Base-by-base conservation (phyloP, 805 yeast species). In the Candida taoyuanica region DNA sequence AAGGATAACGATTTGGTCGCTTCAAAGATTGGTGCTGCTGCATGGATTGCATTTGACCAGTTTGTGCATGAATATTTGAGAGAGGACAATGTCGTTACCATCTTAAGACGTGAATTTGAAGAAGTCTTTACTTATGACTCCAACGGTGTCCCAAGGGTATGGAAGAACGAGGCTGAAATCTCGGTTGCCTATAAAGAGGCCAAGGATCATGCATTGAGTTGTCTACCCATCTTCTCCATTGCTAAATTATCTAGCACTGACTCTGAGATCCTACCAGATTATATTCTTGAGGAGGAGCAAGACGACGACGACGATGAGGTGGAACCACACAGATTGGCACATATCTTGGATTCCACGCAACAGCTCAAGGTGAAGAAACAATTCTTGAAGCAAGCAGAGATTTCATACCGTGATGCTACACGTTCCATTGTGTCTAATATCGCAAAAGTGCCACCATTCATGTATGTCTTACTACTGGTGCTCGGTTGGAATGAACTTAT, bases 401-500 rank as follows among this genome's bases (percentile, higher is more conserved):
- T 89, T 8, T 71, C 81, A 31, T 89, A 78, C 44, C 68, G 91
- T 33, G 97, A 89, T 53, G 88, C 97, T 15, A 89, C 85, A 60
- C 76, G 97, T 48, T 84, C 96, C 3, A 78, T 85, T 37, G 73
- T 88, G 33, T 82, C 80, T 45, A 80, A 82, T 33, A 74, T 78
- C 11, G 77, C 95, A 1, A 79, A 81, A 42, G 82, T 93, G 40
- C 98, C 98, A 4, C 67, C 78, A 47, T 93, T 82, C 67, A 76
- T 93, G 40, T 88, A 86, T 63, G 63, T 77, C 9, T 55, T 91
- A 12, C 64, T 93, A 17, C 59, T 83, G 3, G 78, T 85, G 3
- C 67, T 93, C 17, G 98, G 98, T 8, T 93, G 96, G 96, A 89
- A 89, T 60, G 97, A 93, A 67, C 81, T 93, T 49, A 74, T 88